Conservation (phyloP, 2,329 filamentous ascomycete species). For the Alternaria atra region DNA sequence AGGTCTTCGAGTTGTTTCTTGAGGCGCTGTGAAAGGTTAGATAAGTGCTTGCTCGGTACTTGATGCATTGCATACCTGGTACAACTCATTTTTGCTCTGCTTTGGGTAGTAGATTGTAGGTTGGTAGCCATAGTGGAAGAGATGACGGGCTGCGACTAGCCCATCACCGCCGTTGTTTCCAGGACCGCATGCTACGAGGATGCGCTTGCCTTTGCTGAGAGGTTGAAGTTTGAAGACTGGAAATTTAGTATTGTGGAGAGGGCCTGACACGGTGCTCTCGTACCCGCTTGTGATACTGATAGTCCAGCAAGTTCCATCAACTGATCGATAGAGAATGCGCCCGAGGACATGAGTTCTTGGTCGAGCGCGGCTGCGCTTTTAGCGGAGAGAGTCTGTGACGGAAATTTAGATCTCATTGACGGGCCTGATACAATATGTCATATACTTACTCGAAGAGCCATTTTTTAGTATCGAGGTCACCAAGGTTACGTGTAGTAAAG, state of each 20-base stretch:
- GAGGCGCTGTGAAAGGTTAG: conserved; percentile 68
- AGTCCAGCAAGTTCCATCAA: conserved; percentile 96
- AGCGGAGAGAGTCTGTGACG: conserved; percentile 78
- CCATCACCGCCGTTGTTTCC: conserved; percentile 86
- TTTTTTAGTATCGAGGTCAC: not conserved
- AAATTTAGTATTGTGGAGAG: not conserved
- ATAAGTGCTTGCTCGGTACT: not conserved
- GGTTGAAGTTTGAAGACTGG: conserved; percentile 86
- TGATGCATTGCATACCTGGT: conserved; percentile 68
- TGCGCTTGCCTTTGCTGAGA: conserved; percentile 70
- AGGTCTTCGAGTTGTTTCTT: conserved; percentile 85
- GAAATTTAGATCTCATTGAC: not conserved
- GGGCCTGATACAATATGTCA: too few relatives aligned
- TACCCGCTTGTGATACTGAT: conserved; percentile 89
- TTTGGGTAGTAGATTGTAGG: conserved; percentile 95
- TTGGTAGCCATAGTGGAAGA: conserved; percentile 89
- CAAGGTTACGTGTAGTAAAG: rapidly evolving
- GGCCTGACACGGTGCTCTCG: not conserved
- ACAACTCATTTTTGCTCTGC: conserved; percentile 87
- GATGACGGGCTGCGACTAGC: conserved; percentile 89
- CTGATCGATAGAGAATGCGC: conserved; percentile 92
- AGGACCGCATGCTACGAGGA: conserved; percentile 92
- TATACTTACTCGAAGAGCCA: conserved; percentile 28
- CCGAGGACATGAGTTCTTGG: conserved; percentile 89
- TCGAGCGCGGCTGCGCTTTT: conserved; percentile 90